Evolutionary conservation across 768 basidiomycete genomes (phyloP).

Genomic region (Auriscalpium orientale): DNA sequence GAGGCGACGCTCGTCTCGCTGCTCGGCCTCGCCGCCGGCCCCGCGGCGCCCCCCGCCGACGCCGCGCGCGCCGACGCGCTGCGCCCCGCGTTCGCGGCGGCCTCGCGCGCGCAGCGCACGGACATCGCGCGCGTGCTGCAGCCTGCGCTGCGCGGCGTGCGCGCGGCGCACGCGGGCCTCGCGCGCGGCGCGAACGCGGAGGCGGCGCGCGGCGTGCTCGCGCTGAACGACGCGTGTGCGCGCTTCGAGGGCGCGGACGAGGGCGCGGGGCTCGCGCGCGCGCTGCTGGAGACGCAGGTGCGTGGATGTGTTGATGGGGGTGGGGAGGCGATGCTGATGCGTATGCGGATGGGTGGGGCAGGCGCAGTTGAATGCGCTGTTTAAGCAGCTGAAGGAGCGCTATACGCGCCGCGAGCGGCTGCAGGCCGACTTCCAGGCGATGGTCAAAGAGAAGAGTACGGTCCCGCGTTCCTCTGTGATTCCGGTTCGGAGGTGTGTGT

Average conservation of each 20-base stretch:
- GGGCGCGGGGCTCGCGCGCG: conserved; percentile 35
- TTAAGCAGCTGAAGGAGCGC: conserved; percentile 8
- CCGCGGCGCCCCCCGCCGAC: conserved; percentile 6
- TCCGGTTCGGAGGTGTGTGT: no score
- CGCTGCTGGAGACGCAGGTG: conserved; percentile 38
- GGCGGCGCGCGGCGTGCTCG: conserved; percentile 34
- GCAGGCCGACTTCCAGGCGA: neutral
- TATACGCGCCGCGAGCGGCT: neutral
- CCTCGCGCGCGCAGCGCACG: neutral
- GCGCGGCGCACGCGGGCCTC: neutral
- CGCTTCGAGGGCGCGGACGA: conserved; percentile 38
- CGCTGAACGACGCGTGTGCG: conserved; percentile 50
- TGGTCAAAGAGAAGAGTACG: neutral
- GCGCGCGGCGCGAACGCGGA: conserved; percentile 19
- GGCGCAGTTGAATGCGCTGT: conserved; percentile 1
- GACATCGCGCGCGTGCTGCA: neutral
- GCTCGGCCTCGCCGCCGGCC: conserved; percentile 11
- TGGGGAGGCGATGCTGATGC: neutral
- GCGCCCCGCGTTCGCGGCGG: neutral
- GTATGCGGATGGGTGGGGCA: neutral
- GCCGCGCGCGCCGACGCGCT: neutral
- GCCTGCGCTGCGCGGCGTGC: neutral
- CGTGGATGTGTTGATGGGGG: conserved; percentile 14
- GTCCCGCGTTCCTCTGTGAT: neutral
- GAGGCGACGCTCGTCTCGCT: conserved; percentile 24